Evolutionary conservation across 192 early-diverging fungal genomes (phyloP), one percentile per base, ranked within the genome.

Genomic region (Backusella mclennaniae): DNA sequence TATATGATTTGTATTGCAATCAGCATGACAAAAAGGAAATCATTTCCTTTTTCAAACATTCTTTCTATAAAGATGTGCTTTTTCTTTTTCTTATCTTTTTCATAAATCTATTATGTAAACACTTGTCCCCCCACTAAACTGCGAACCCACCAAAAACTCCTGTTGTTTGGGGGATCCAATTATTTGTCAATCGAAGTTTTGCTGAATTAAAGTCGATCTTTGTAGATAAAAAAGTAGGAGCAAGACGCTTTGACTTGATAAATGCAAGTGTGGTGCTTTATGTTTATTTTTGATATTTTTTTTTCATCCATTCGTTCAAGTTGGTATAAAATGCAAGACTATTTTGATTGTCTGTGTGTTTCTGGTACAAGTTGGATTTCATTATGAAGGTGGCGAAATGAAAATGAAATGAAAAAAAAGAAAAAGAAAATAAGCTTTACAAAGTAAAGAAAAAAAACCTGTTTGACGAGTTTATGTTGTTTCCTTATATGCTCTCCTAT

Each of bases 191-290:
- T 59, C 53, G 53, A 59, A 9, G 53, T 59, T 59, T 26, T 59
- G 11, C 23, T 59, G 53, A 12, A 59, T 59, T 59, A 11, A 59
- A 59, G 53, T 59, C 53, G 68, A 69, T 69, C n/a, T 39, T 35
- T 69, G 35, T 39, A 19, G 23, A 14, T 23, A 41, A 3, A 33
- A 69, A 21, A 12, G 35, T 35, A 21, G 38, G 68, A 36, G 68
- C 68, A 69, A 69, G 68, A 39, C 68, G 35, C 68, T 69, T 38
- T 69, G 53, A 59, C 53, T 49, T 49, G 46, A 7, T n/a, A n/a
- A n/a, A 49, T 49, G 46, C 46, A 49, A 38, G 19, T 69, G 6
- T 21, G 4, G 6, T 38, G 35, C 35, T 67, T 35, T 35, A 21
- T 33, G 33, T 67, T 67, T 26, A 7, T 67, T 67, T 35, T 67